Conservation (phyloP, 139 green algal genomes). For the Edaphochlamys debaryana region DNA sequence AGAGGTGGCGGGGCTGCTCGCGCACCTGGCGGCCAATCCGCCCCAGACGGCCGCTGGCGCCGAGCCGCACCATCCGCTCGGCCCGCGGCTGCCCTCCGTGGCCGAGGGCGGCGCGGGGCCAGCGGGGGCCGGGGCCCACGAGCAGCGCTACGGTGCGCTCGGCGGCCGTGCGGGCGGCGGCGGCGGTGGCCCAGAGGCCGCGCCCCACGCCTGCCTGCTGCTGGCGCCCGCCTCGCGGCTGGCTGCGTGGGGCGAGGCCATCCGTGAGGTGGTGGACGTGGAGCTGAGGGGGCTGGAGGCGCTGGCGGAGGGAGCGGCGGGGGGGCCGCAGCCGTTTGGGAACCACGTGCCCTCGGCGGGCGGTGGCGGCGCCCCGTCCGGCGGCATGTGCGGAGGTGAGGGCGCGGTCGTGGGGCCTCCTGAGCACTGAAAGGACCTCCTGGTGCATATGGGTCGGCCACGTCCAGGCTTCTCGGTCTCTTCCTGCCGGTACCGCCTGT, state of each 20-base stretch:
- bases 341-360: no score
- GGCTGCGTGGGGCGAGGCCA: background rate
- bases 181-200: background rate
- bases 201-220: conserved; percentile 14
- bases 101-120: background rate
- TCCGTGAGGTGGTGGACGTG: conserved; percentile 11
- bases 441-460: no score
- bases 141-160: background rate
- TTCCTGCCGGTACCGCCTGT: no score
- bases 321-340: no score
- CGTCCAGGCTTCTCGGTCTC: no score
- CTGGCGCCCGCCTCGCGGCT: background rate
- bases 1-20: conserved; percentile 8
- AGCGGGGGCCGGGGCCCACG: background rate
- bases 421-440: no score
- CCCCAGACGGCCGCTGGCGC: background rate
- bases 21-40: background rate
- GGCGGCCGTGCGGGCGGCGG: background rate
- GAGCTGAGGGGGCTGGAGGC: background rate
- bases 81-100: background rate
- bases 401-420: no score
- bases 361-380: no score
- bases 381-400: no score
- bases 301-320: no score
- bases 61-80: background rate